These are phyloP conservation scores for Alternaria triticimaculans DNA, from an alignment of 2,329 filamentous ascomycete species.

Conservation along the genomic window DNA sequence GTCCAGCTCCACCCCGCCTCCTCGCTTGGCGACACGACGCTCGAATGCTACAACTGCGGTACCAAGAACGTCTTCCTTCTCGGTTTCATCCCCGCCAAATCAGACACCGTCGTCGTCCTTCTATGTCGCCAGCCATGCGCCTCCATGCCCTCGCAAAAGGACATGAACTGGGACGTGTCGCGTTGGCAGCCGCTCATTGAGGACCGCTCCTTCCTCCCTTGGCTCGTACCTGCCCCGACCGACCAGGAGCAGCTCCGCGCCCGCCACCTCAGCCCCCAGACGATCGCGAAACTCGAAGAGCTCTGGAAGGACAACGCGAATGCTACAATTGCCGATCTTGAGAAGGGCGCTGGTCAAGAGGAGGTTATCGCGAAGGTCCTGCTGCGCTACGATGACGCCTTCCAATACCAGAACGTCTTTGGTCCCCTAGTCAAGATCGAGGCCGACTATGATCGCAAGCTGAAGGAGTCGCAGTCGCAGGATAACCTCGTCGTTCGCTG, in stretches of 20 bases:
- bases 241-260: slow-evolving; percentile 97
- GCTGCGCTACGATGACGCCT: slow-evolving; percentile 94
- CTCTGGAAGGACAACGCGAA: slow-evolving; percentile 96
- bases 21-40: slow-evolving; percentile 89
- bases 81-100: slow-evolving; percentile 98
- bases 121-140: slow-evolving; percentile 97
- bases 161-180: slow-evolving; percentile 99
- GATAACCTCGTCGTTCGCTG: slow-evolving; percentile 93
- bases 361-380: slow-evolving; percentile 94
- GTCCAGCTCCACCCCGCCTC: slow-evolving; percentile 95
- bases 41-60: slow-evolving; percentile 99
- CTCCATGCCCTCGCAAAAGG: slow-evolving; percentile 92
- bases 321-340: slow-evolving; percentile 88
- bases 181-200: slow-evolving; percentile 98
- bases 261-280: slow-evolving; percentile 88
- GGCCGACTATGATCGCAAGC: slow-evolving; percentile 97
- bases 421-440: slow-evolving; percentile 98
- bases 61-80: slow-evolving; percentile 99
- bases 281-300: slow-evolving; percentile 95
- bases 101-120: slow-evolving; percentile 95
- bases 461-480: slow-evolving; percentile 97
- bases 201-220: slow-evolving; percentile 91
- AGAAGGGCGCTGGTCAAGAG: slow-evolving; percentile 89
- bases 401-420: slow-evolving; percentile 98
- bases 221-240: slow-evolving; percentile 87